phyloP scores from a whole-genome alignment of 176 grass and related monocot genomes.

The Panicum miliaceum region DNA sequence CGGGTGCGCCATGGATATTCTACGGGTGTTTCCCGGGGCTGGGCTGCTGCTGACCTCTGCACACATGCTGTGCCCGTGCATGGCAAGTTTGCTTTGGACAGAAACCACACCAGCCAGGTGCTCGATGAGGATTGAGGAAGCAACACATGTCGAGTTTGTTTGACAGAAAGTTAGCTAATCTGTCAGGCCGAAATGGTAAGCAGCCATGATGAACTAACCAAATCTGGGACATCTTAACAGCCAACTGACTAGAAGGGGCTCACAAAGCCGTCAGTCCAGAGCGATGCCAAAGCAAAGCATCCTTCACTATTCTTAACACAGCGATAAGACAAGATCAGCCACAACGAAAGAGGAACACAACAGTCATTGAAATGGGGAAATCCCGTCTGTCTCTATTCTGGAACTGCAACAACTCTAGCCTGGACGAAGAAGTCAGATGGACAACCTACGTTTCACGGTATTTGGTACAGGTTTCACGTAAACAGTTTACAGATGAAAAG shows the following conservation, averaged over 20 bases:
- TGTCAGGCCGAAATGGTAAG: not conserved
- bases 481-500: slow-evolving; percentile 23
- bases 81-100: not conserved
- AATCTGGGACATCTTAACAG: too few species aligned
- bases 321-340: not conserved
- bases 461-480: slow-evolving; percentile 38
- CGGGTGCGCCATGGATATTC: slow-evolving; percentile 36
- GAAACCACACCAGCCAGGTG: not conserved
- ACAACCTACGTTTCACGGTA: slow-evolving; percentile 31
- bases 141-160: not conserved
- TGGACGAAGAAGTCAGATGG: not conserved
- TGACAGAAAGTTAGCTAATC: not conserved
- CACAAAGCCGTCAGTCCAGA: too few species aligned
- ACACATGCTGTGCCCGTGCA: not conserved
- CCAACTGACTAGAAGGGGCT: too few species aligned
- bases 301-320: too few species aligned
- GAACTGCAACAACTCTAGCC: not conserved
- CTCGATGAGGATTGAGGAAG: not conserved
- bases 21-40: not conserved
- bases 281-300: not conserved
- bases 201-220: not conserved
- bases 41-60: not conserved
- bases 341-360: not conserved
- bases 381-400: not conserved
- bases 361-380: not conserved